A percentile compares a stretch with the other conserved stretches of the same genome.
phyloP scores from a whole-genome alignment of 2,329 filamentous ascomycete species.

The Fusarium concolor region DNA sequence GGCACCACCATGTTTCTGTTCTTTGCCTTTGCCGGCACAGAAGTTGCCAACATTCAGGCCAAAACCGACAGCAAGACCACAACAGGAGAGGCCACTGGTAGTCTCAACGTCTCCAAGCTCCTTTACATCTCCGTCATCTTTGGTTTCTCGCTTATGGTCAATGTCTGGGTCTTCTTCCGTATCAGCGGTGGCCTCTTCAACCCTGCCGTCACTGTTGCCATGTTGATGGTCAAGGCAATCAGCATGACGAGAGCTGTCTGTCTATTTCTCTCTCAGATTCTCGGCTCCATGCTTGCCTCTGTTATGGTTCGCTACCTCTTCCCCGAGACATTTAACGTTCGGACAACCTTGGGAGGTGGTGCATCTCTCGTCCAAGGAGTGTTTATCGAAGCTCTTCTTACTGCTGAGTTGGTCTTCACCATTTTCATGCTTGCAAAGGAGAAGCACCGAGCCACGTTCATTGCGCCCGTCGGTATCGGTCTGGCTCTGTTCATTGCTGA shows the following conservation, averaged over 20 bases:
- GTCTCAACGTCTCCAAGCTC: constrained; percentile 57
- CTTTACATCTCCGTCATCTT: constrained; percentile 58
- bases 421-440: constrained; percentile 65
- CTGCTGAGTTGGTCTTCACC: constrained; percentile 60
- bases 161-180: constrained; percentile 62
- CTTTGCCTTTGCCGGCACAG: constrained; percentile 57
- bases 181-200: constrained; percentile 56
- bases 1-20: constrained; percentile 59
- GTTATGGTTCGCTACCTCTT: constrained; percentile 57
- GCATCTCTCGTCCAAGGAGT: constrained; percentile 59
- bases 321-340: constrained; percentile 57
- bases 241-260: constrained; percentile 57
- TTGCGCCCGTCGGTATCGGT: constrained; percentile 62
- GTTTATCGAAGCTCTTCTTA: constrained; percentile 62
- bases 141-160: constrained; percentile 59
- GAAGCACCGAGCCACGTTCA: constrained; percentile 60
- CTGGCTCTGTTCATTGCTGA: constrained; percentile 60
- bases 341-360: constrained; percentile 55
- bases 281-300: constrained; percentile 59
- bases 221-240: constrained; percentile 63
- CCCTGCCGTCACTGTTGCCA: constrained; percentile 60
- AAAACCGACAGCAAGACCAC: constrained; percentile 52
- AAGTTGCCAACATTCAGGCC: constrained; percentile 55
- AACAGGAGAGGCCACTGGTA: constrained; percentile 56
- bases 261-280: constrained; percentile 63